phyloP scores from a whole-genome alignment of 257 asterid genomes.

The Capsicum pubescens region DNA sequence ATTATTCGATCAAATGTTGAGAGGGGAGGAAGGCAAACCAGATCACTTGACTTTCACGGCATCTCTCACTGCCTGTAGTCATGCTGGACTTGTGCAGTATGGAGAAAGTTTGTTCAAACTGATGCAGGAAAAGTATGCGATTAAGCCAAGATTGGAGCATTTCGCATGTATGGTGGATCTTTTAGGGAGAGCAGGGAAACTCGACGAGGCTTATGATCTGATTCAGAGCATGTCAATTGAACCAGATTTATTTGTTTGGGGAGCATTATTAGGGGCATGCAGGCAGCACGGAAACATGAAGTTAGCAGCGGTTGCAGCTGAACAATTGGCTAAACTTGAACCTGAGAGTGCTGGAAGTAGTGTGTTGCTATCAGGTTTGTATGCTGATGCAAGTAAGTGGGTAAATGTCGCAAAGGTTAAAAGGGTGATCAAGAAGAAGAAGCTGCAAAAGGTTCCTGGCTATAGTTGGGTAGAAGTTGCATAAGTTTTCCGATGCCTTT shows the following conservation, averaged over 20 bases:
- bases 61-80: slow-evolving; percentile 70
- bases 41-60: slow-evolving; percentile 79
- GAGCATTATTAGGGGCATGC: slow-evolving; percentile 78
- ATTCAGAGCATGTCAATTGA: slow-evolving; percentile 55
- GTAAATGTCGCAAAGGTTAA: slow-evolving; percentile 54
- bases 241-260: slow-evolving; percentile 75
- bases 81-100: slow-evolving; percentile 58
- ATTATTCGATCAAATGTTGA: slow-evolving; percentile 57
- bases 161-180: slow-evolving; percentile 79
- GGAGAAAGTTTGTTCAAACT: slow-evolving; percentile 56
- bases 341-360: slow-evolving; percentile 66
- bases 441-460: slow-evolving; percentile 50
- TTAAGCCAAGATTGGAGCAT: slow-evolving; percentile 71
- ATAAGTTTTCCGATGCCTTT: slow-evolving; percentile 30
- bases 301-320: slow-evolving; percentile 67
- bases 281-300: slow-evolving; percentile 53
- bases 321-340: slow-evolving; percentile 59
- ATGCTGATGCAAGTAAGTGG: slow-evolving; percentile 57
- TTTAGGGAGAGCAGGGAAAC: slow-evolving; percentile 69
- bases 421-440: slow-evolving; percentile 59
- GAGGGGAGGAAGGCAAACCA: slow-evolving; percentile 43
- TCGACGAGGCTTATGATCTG: slow-evolving; percentile 56
- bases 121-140: slow-evolving; percentile 60
- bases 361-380: slow-evolving; percentile 51
- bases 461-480: slow-evolving; percentile 65